phyloP scores from a whole-genome alignment of 148 eudicot genomes.

The Rhododendron kiyosumense region DNA sequence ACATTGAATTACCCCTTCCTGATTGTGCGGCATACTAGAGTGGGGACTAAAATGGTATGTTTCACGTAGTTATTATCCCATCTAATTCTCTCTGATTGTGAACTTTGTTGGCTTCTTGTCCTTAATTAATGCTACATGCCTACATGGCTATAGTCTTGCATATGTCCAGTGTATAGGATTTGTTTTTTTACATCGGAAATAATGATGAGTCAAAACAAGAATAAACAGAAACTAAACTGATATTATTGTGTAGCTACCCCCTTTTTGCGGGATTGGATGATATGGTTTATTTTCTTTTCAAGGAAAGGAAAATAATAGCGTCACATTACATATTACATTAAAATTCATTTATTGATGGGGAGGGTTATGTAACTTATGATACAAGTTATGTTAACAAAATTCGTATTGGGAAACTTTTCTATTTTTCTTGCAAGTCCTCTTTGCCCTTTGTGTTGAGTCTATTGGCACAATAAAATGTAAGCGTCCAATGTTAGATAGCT shows the following conservation, averaged over 20 bases:
- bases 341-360: neutral
- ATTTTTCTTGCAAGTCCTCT: neutral
- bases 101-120: neutral
- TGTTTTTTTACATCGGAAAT: neutral
- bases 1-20: neutral
- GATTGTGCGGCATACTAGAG: neutral
- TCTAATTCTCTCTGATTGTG: neutral
- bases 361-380: neutral
- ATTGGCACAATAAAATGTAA: neutral
- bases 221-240: neutral
- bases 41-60: neutral
- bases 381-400: neutral
- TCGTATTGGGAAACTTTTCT: neutral
- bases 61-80: neutral
- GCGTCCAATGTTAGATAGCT: neutral
- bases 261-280: neutral
- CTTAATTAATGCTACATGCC: neutral
- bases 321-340: neutral
- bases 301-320: neutral
- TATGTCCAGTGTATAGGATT: neutral
- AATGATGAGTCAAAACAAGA: neutral
- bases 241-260: neutral
- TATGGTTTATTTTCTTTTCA: neutral
- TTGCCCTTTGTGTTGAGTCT: neutral
- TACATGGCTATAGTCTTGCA: neutral